Evolutionary conservation across 78 protist species (phyloP).

Genomic region (Chrysochromulina parva): DNA sequence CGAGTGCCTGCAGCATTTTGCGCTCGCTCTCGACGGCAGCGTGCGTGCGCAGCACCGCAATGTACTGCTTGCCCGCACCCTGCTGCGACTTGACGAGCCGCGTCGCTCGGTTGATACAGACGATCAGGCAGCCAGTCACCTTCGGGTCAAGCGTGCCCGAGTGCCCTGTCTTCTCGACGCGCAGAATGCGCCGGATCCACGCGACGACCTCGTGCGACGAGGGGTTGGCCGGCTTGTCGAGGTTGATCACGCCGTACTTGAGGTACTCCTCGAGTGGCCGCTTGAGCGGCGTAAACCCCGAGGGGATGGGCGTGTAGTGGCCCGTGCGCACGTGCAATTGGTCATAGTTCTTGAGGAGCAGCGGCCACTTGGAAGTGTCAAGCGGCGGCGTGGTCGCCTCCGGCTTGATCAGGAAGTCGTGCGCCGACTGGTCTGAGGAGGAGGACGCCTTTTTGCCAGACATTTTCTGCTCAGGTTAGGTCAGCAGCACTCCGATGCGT

Average conservation of each 20-base stretch:
- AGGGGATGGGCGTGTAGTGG: conserved; percentile 96
- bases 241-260: conserved; percentile 96
- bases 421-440: not conserved
- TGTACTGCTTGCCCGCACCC: conserved; percentile 99
- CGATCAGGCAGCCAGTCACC: conserved; percentile 98
- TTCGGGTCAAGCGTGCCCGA: conserved; percentile 99
- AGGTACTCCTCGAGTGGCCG: conserved; percentile 93
- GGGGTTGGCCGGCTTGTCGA: conserved; percentile 99
- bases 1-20: conserved; percentile 63
- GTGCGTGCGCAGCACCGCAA: conserved; percentile 93
- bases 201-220: conserved; percentile 99
- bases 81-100: conserved; percentile 99
- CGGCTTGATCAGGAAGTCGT: conserved; percentile 44
- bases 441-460: no score
- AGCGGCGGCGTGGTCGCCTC: conserved; percentile 31
- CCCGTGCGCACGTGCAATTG: conserved; percentile 89
- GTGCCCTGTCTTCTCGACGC: conserved; percentile 98
- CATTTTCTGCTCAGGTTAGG: no score
- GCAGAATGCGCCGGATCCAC: conserved; percentile 92
- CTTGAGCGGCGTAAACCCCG: conserved; percentile 93
- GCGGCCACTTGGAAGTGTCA: conserved; percentile 84
- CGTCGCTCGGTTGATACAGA: conserved; percentile 98
- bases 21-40: conserved; percentile 53
- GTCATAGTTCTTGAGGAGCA: conserved; percentile 93
- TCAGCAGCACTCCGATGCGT: no score